phyloP scores from a whole-genome alignment of 176 grass and related monocot species.

The Cenchrus purpureus region DNA sequence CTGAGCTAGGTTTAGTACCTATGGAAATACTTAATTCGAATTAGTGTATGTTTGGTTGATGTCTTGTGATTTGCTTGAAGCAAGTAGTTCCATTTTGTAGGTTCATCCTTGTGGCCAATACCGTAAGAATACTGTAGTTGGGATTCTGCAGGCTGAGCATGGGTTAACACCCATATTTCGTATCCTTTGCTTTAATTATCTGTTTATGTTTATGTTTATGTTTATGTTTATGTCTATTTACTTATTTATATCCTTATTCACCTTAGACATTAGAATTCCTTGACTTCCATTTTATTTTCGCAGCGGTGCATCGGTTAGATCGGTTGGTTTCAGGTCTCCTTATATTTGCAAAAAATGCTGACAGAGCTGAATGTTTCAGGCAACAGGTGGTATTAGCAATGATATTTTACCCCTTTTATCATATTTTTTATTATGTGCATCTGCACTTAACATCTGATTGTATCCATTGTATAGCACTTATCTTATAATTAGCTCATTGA shows the following conservation, averaged over 20 bases:
- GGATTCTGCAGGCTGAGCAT: slow-evolving; percentile 94
- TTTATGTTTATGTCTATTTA: not conserved
- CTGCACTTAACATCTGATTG: slow-evolving; percentile 5
- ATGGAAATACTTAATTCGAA: slow-evolving; percentile 1
- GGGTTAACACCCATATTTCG: slow-evolving; percentile 74
- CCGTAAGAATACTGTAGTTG: slow-evolving; percentile 90
- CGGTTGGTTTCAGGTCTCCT: slow-evolving; percentile 97
- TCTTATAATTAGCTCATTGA: slow-evolving; percentile 3
- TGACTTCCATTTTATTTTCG: slow-evolving; percentile 67
- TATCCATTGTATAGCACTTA: slow-evolving; percentile 15
- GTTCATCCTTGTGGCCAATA: slow-evolving; percentile 99
- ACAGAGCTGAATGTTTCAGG: slow-evolving; percentile 84
- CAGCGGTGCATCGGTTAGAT: slow-evolving; percentile 94
- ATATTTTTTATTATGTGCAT: slow-evolving; percentile 9
- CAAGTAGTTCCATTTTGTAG: slow-evolving; percentile 40
- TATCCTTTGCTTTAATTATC: slow-evolving; percentile 70
- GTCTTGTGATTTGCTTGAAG: not conserved
- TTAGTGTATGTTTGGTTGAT: slow-evolving; percentile 32
- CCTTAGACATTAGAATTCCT: slow-evolving; percentile 44
- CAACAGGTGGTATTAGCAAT: slow-evolving; percentile 64
- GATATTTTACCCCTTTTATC: slow-evolving; percentile 23
- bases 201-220: slow-evolving; percentile 7
- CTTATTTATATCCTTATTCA: not conserved
- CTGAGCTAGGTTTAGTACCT: not conserved
- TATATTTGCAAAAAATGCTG: slow-evolving; percentile 91